Evolutionary conservation across 139 green algal genomes (phyloP).

Genomic region (Coelastrella sp.): DNA sequence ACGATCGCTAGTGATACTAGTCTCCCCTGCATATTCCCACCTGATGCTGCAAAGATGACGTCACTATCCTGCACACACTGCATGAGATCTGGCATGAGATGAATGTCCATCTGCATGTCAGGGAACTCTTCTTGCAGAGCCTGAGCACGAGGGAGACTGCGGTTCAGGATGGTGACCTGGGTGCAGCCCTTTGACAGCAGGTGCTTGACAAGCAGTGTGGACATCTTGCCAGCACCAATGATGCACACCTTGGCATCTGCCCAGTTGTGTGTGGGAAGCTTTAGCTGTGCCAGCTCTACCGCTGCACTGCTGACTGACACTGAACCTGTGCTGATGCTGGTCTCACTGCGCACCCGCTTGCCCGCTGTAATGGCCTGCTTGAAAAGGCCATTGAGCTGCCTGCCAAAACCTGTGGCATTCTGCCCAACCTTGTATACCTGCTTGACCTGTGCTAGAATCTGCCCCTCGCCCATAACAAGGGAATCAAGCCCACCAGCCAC

Average conservation of each 20-base stretch:
- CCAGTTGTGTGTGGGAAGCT: conserved; percentile 92
- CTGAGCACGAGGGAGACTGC: conserved; percentile 87
- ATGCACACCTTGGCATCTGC: conserved; percentile 90
- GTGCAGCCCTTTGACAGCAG: conserved; percentile 95
- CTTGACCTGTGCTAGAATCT: conserved; percentile 98
- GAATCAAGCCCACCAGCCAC: conserved; percentile 97
- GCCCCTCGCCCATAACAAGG: conserved; percentile 98
- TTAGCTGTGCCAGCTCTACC: conserved; percentile 97
- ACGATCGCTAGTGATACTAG: too few species aligned
- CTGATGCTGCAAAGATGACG: conserved; percentile 94
- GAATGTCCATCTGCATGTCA: conserved; percentile 94
- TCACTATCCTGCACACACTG: conserved; percentile 81
- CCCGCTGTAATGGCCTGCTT: conserved; percentile 98
- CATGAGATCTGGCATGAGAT: conserved; percentile 95
- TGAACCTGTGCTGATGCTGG: conserved; percentile 91
- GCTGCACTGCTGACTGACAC: conserved; percentile 97
- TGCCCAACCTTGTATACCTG: conserved; percentile 97
- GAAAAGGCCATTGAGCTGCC: conserved; percentile 98
- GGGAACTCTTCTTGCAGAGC: conserved; percentile 95
- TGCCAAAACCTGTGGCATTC: conserved; percentile 91
- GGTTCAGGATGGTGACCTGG: conserved; percentile 93
- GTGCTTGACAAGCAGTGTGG: conserved; percentile 98
- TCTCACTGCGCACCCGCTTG: conserved; percentile 97
- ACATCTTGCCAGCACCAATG: conserved; percentile 99
- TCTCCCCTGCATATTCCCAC: conserved; percentile 2